A percentile compares a stretch with the other conserved stretches of the same genome.
Evolutionary conservation across 495 filamentous ascomycete genomes (phyloP).

Genomic region (Hyaloscypha bicolor): DNA sequence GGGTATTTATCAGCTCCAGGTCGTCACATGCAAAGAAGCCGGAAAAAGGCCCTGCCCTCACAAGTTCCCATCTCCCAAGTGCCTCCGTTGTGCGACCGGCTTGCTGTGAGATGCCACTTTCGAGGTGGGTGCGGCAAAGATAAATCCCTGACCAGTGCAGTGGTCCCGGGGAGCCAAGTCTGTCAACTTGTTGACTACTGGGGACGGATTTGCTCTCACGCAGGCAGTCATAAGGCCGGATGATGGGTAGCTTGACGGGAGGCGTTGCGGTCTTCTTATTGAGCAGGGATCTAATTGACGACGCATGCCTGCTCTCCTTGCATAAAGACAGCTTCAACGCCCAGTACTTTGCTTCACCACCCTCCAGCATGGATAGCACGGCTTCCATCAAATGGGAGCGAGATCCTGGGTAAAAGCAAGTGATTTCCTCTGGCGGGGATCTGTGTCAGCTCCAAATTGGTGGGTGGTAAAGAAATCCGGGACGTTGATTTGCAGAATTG

Average conservation of each 20-base stretch:
- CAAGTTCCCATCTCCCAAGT: neutral
- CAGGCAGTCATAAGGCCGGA: neutral
- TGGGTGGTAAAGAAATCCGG: neutral
- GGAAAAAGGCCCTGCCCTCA: neutral
- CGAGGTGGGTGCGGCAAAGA: slow-evolving; percentile 5
- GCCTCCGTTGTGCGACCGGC: slow-evolving; percentile 10
- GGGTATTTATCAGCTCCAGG: neutral
- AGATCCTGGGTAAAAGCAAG: slow-evolving; percentile 19
- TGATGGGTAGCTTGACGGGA: slow-evolving; percentile 22
- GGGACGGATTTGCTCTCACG: neutral
- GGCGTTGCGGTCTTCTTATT: slow-evolving; percentile 23
- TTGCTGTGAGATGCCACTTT: slow-evolving; percentile 5
- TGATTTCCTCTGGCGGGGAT: neutral
- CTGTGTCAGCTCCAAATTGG: neutral
- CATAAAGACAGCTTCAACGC: slow-evolving; percentile 20
- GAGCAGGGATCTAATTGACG: slow-evolving; percentile 20
- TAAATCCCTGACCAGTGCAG: neutral
- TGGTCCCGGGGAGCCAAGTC: slow-evolving; percentile 1
- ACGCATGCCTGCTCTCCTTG: slow-evolving; percentile 20
- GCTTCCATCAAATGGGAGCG: slow-evolving; percentile 12
- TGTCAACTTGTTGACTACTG: slow-evolving; percentile 8
- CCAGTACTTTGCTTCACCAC: slow-evolving; percentile 22
- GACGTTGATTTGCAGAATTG: neutral
- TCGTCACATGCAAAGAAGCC: neutral
- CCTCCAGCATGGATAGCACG: slow-evolving; percentile 17